phyloP scores from a whole-genome alignment of 768 basidiomycete species.

The Mycena haematopus region DNA sequence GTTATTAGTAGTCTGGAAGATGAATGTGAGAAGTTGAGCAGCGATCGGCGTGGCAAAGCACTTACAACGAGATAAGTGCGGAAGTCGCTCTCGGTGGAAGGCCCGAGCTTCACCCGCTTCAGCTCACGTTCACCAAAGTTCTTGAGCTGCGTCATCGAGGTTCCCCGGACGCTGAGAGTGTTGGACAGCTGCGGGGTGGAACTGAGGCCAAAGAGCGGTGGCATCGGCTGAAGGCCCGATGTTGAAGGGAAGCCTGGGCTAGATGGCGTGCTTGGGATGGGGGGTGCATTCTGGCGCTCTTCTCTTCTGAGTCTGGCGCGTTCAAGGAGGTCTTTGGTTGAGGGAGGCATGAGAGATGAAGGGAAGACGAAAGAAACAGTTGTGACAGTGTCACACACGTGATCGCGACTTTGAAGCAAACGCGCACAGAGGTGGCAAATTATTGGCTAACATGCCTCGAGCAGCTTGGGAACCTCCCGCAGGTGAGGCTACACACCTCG shows the following conservation, averaged over 20 bases:
- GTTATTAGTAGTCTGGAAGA: neutral
- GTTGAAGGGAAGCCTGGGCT: constrained; percentile 2
- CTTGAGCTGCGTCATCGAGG: constrained; percentile 15
- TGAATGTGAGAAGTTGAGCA: neutral
- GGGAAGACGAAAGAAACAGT: neutral
- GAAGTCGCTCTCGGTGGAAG: constrained; percentile 8
- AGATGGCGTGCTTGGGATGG: constrained; percentile 1
- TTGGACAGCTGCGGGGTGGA: neutral
- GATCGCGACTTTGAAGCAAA: constrained; percentile 2
- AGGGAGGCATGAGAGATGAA: neutral
- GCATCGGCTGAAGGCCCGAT: neutral
- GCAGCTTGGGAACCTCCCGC: too few relatives aligned
- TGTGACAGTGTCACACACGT: neutral
- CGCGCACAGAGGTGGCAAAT: neutral
- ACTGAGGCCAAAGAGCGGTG: constrained; percentile 3
- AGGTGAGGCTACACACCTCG: too few relatives aligned
- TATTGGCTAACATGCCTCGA: too few relatives aligned
- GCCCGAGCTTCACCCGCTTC: constrained; percentile 11
- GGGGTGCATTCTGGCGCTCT: constrained; percentile 1
- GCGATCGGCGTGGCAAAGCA: too few relatives aligned
- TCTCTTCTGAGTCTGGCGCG: neutral
- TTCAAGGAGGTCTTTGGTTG: constrained; percentile 5
- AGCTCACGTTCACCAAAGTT: constrained; percentile 18
- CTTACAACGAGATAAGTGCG: constrained; percentile 9
- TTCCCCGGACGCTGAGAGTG: constrained; percentile 4